A percentile compares a stretch with the other conserved stretches of the same genome.
phyloP scores from a whole-genome alignment of 225 moss, liverwort and hornwort genomes.

The Ulota crispa region DNA sequence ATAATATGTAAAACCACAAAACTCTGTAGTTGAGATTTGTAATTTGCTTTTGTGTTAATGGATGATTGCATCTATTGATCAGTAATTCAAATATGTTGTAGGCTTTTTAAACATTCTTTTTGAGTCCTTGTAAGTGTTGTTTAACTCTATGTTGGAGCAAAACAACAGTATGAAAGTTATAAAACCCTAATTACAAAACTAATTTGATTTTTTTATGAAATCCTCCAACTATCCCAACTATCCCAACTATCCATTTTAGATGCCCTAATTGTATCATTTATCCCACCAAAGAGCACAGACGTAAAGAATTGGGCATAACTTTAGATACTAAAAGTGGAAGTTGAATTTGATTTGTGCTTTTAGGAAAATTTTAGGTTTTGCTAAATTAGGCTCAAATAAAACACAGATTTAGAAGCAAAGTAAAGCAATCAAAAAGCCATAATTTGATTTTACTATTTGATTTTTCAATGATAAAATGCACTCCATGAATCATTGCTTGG shows the following conservation, averaged over 20 bases:
- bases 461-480: slow-evolving; percentile 7
- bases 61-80: background rate
- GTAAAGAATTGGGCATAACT: background rate
- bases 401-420: background rate
- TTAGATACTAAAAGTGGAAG: background rate
- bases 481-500: slow-evolving; percentile 12
- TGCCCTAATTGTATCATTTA: background rate
- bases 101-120: background rate
- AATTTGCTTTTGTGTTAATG: background rate
- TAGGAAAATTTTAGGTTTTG: background rate
- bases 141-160: background rate
- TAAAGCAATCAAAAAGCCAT: background rate
- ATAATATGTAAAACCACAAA: background rate
- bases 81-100: background rate
- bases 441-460: background rate
- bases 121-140: background rate
- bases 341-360: background rate
- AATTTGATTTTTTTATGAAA: background rate
- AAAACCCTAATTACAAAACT: background rate
- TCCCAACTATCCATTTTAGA: background rate
- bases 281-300: background rate
- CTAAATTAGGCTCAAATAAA: background rate
- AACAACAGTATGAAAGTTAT: background rate
- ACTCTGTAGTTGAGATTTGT: background rate
- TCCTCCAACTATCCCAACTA: background rate